phyloP scores from a whole-genome alignment of 768 basidiomycete species.

The Suillus cothurnatus region DNA sequence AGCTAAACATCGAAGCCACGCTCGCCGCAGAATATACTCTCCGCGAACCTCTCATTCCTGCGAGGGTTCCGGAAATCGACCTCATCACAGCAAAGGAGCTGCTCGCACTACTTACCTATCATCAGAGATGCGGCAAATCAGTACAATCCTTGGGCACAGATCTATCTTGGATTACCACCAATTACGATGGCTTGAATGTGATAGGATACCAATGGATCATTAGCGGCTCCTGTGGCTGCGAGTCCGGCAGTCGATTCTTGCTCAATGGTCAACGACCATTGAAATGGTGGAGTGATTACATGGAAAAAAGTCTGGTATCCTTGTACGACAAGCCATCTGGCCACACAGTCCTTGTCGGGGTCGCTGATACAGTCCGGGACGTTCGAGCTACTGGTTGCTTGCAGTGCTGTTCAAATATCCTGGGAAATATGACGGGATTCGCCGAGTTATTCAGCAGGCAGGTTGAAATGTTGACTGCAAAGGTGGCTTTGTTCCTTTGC shows the following conservation, averaged over 20 bases:
- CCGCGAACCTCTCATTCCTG: slow-evolving; percentile 20
- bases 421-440: slow-evolving; percentile 5
- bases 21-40: slow-evolving; percentile 28
- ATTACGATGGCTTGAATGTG: not conserved
- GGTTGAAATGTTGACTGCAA: slow-evolving; percentile 3
- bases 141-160: slow-evolving; percentile 4
- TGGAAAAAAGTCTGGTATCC: slow-evolving; percentile 3
- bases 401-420: slow-evolving; percentile 1
- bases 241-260: not conserved
- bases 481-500: not conserved
- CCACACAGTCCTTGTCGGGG: not conserved
- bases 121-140: slow-evolving; percentile 9
- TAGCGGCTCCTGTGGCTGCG: not conserved
- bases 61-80: slow-evolving; percentile 22
- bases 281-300: slow-evolving; percentile 16
- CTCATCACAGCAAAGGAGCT: slow-evolving; percentile 24
- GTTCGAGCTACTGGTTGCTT: slow-evolving; percentile 1
- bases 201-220: slow-evolving; percentile 6
- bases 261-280: not conserved
- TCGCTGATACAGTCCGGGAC: not conserved
- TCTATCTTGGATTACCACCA: slow-evolving; percentile 10
- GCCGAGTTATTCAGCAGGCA: not conserved
- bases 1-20: slow-evolving; percentile 20
- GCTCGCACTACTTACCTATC: slow-evolving; percentile 19
- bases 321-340: slow-evolving; percentile 12